These are phyloP conservation scores for Mortierella sp. DNA, from an alignment of 371 early-diverging fungal species.

Conservation along the genomic window DNA sequence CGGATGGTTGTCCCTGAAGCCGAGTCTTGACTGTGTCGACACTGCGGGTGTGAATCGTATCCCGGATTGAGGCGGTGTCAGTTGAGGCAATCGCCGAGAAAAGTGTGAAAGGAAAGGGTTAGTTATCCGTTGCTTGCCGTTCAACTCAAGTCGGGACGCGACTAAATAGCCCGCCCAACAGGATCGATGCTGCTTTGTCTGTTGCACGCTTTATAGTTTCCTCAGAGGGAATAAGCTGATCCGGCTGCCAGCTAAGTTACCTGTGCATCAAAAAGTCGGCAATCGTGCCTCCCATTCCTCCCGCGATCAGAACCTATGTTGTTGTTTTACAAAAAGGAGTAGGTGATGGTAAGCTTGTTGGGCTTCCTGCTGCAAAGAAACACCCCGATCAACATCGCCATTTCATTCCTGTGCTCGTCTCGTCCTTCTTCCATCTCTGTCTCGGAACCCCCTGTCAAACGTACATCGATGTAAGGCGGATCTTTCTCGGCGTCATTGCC, in stretches of 20 bases:
- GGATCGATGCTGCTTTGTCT: too few species aligned
- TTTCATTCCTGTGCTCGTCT: too few species aligned
- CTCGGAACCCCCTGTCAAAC: not conserved
- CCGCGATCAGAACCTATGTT: conserved; percentile 74
- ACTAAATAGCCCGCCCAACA: too few species aligned
- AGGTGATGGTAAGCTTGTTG: not conserved
- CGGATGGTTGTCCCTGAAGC: conserved; percentile 73
- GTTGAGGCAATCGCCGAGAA: not conserved
- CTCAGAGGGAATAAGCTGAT: too few species aligned
- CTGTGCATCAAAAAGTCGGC: conserved; percentile 85
- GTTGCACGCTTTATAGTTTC: too few species aligned
- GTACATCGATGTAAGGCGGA: conserved; percentile 56
- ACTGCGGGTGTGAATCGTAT: conserved; percentile 38
- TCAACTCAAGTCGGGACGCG: too few species aligned
- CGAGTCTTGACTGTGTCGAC: conserved; percentile 88
- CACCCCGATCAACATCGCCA: not conserved
- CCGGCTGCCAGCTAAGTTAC: conserved; percentile 41
- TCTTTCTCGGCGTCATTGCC: conserved; percentile 25
- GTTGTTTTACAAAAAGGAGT: not conserved
- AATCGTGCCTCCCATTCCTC: conserved; percentile 78
- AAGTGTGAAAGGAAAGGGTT: not conserved
- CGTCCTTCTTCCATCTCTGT: too few species aligned
- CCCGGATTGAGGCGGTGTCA: not conserved
- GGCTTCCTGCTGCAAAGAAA: not conserved
- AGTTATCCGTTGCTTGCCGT: too few species aligned